Evolutionary conservation across 805 yeast genomes (phyloP).

Genomic region (Metschnikowia vanudenii): DNA sequence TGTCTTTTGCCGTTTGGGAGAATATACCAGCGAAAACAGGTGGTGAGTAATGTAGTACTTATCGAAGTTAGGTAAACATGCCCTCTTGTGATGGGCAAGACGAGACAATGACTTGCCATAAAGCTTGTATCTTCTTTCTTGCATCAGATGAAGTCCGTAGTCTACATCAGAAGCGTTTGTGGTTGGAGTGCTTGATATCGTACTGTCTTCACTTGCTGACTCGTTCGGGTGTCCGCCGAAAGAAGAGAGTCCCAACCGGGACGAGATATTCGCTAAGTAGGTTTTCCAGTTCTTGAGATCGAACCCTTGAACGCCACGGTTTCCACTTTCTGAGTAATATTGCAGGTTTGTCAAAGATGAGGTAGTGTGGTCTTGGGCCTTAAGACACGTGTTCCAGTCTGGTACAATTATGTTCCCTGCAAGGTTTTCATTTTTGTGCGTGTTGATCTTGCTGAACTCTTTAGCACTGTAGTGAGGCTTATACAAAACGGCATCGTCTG

Average conservation of each 20-base stretch:
- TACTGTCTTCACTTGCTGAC: not conserved
- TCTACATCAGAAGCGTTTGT: conserved; percentile 8
- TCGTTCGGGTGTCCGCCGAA: conserved; percentile 9
- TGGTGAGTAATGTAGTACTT: conserved; percentile 24
- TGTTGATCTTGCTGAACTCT: conserved; percentile 42
- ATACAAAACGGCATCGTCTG: conserved; percentile 45
- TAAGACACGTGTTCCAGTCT: conserved; percentile 40
- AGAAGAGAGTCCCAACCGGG: conserved; percentile 36
- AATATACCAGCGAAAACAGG: not conserved
- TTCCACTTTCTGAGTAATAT: conserved; percentile 25
- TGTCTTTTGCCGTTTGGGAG: conserved; percentile 20
- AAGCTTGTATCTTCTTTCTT: conserved; percentile 38
- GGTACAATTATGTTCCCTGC: conserved; percentile 42
- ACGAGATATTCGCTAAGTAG: conserved; percentile 33
- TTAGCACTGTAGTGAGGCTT: conserved; percentile 41
- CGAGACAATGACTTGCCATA: conserved; percentile 39
- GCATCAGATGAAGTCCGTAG: conserved; percentile 18
- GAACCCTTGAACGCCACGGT: conserved; percentile 15
- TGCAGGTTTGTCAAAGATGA: conserved; percentile 20
- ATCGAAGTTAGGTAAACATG: conserved; percentile 31
- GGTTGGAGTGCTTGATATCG: not conserved
- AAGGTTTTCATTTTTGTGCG: conserved; percentile 45
- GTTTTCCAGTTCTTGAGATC: conserved; percentile 39
- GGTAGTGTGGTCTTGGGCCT: conserved; percentile 22
- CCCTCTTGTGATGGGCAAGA: conserved; percentile 37